These are phyloP conservation scores for Metschnikowia baotianmanensis DNA, from an alignment of 805 yeast genomes.

Conservation along the genomic window DNA sequence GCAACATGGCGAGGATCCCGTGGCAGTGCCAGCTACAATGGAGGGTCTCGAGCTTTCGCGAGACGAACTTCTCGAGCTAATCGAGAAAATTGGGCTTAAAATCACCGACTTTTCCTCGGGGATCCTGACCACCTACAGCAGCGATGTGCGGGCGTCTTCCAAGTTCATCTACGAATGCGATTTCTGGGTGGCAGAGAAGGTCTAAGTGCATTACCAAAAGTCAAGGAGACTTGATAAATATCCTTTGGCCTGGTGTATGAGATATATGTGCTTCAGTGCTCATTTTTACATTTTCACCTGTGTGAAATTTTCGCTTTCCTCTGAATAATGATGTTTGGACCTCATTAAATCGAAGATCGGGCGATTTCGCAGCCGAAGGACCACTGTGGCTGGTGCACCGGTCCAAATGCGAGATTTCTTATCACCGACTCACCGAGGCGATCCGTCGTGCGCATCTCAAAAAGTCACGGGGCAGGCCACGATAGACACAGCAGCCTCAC, in stretches of 20 bases:
- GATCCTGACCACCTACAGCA: constrained; percentile 51
- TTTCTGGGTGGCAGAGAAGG: constrained; percentile 50
- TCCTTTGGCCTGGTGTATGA: too few species aligned
- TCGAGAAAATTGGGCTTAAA: constrained; percentile 49
- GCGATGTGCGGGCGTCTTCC: constrained; percentile 50
- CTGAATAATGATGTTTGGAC: not conserved
- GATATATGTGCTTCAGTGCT: too few species aligned
- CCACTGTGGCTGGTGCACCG: too few species aligned
- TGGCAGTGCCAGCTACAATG: constrained; percentile 31
- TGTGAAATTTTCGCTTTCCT: not conserved
- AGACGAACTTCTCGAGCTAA: constrained; percentile 51
- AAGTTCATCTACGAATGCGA: constrained; percentile 60
- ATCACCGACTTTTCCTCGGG: constrained; percentile 44
- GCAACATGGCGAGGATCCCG: constrained; percentile 20
- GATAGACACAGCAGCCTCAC: not conserved
- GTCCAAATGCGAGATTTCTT: not conserved
- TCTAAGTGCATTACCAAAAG: not conserved
- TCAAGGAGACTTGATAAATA: not conserved
- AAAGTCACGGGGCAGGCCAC: constrained; percentile 1
- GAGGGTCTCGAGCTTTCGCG: constrained; percentile 59
- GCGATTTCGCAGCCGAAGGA: too few species aligned
- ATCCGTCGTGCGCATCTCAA: constrained; percentile 1
- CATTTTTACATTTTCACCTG: not conserved
- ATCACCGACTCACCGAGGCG: not conserved
- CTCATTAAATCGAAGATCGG: too few species aligned